Percentiles rank a stretch among this genome's conserved stretches.
phyloP scores from a whole-genome alignment of 179 eudicot genomes.

The Corrigiola litoralis region DNA sequence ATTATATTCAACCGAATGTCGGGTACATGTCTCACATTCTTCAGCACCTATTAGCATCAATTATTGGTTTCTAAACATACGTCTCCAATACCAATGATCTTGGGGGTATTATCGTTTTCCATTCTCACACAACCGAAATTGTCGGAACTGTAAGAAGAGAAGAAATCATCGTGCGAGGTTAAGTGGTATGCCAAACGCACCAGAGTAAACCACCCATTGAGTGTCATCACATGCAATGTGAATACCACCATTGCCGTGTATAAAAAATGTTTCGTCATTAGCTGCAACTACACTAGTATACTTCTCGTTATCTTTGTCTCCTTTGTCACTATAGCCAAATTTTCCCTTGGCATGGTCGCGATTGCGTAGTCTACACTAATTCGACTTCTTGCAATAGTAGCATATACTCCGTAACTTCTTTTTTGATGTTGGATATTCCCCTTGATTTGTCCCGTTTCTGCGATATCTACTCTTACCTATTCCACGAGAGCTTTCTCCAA shows the following conservation, averaged over 20 bases:
- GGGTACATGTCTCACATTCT: background rate
- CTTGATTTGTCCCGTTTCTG: background rate
- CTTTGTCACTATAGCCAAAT: background rate
- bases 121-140: constrained; percentile 11
- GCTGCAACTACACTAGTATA: too few species aligned
- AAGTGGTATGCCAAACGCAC: background rate
- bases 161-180: background rate
- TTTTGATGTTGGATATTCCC: background rate
- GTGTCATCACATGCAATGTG: too few species aligned
- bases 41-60: background rate
- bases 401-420: background rate
- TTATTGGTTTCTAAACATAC: constrained; percentile 1
- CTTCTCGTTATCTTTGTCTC: background rate
- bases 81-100: constrained; percentile 6
- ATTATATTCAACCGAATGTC: too few species aligned
- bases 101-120: constrained; percentile 7
- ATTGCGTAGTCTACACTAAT: background rate
- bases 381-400: background rate
- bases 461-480: background rate
- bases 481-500: background rate
- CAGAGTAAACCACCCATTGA: background rate
- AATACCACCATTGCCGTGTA: too few species aligned
- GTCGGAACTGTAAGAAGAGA: background rate
- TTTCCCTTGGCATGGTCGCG: background rate
- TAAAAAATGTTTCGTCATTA: too few species aligned